Base-by-base conservation (phyloP, 257 asterid genomes). In the Buddleja alternifolia region DNA sequence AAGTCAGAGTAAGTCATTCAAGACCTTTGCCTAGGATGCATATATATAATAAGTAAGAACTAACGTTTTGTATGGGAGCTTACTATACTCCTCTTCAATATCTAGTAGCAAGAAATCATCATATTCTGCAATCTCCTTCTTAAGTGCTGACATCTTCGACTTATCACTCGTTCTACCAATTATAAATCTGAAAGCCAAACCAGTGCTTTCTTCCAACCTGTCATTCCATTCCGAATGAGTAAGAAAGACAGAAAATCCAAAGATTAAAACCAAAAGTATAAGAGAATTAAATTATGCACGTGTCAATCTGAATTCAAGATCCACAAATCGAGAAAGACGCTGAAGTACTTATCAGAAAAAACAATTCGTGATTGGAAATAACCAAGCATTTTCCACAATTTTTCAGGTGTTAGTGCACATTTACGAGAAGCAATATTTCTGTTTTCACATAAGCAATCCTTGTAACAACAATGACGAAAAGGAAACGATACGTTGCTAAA, bases 51-150 rank as follows among this genome's bases (percentile, higher is more conserved):
- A 24, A 55, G 63, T 57, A 55, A 74, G 85, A 79, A 91, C 99
- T 84, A 73, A 94, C 98, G 99, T 94, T 89, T 94, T 94, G 84
- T 91, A 89, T 11, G 98, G 98, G 71, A 94, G 99, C 87, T 94
- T 94, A 82, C 93, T 91, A 74, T 91, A 94, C 98, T 94, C 92
- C 88, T 94, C 99, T 81, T 91, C 89, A 39, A 91, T 89, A 77
- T 94, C 99, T 70, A 94, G 75, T 45, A 86, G 86, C 81, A 94
- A n/a, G 81, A 94, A 94, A 80, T 91, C 99, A 60, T 94, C 99
- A 79, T 85, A 94, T 77, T 79, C 71, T 14, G 86, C 81, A 41
- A 91, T 78, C 87, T 94, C 99, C 83, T 82, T 84, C 78, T 60
- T 84, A 17, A 94, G 97, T 47, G 77, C 95, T 45, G 89, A 69